Evolutionary conservation across 176 grass and related monocot species (phyloP).

Genomic region (Paspalum notatum): DNA sequence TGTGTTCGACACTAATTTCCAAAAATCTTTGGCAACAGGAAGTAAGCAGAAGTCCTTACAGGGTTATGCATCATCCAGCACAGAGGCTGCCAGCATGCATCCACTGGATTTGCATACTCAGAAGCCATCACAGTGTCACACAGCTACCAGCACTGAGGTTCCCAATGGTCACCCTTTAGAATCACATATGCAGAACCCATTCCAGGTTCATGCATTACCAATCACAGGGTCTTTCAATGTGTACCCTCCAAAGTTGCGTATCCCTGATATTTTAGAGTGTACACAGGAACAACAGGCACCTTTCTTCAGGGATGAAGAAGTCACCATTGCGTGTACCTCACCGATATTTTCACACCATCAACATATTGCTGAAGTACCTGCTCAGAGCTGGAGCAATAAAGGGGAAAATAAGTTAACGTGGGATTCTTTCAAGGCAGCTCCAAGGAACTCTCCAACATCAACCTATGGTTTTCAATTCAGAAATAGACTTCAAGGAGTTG

Average conservation of each 20-base stretch:
- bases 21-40: constrained; percentile 36
- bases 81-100: not conserved
- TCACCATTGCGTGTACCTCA: constrained; percentile 42
- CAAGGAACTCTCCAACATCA: constrained; percentile 31
- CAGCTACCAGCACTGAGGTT: constrained; percentile 13
- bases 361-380: constrained; percentile 22
- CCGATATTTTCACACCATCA: constrained; percentile 38
- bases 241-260: constrained; percentile 20
- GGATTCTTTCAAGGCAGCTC: constrained; percentile 37
- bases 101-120: constrained; percentile 7
- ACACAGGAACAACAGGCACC: constrained; percentile 18
- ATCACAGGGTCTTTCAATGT: constrained; percentile 8
- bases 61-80: not conserved
- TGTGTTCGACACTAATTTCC: constrained; percentile 27
- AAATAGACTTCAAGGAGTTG: constrained; percentile 20
- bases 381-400: constrained; percentile 27
- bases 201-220: constrained; percentile 19
- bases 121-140: constrained; percentile 9
- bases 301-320: constrained; percentile 26
- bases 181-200: constrained; percentile 23
- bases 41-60: constrained; percentile 27
- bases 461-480: constrained; percentile 41
- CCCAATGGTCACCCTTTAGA: not conserved
- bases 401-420: constrained; percentile 39
- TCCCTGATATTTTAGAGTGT: constrained; percentile 34